Conservation (phyloP, 2,329 filamentous ascomycete species). For the Neofusicoccum kwambonambiense region DNA sequence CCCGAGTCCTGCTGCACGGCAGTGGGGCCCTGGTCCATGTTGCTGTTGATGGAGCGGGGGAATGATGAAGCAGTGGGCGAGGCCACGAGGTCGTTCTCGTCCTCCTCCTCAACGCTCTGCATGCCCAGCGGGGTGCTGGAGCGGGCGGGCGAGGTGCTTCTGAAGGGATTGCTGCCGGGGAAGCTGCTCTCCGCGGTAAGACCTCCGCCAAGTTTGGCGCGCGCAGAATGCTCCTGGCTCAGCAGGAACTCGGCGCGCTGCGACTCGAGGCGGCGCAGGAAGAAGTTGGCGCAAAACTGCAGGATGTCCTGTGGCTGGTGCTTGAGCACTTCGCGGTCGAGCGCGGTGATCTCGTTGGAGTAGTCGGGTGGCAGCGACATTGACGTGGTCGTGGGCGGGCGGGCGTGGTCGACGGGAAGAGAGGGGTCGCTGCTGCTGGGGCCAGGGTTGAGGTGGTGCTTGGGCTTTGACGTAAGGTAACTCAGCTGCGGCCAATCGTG, state of each 20-base stretch:
- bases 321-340: conserved; percentile 61
- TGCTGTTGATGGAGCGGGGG: conserved; percentile 42
- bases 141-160: conserved; percentile 34
- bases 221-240: conserved; percentile 45
- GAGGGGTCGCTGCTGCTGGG: conserved; percentile 18
- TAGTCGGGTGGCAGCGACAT: conserved; percentile 44
- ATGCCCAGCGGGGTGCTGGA: conserved; percentile 50
- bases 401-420: conserved; percentile 8
- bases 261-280: conserved; percentile 62
- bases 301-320: conserved; percentile 62
- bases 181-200: conserved; percentile 71
- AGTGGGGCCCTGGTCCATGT: conserved; percentile 38
- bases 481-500: conserved; percentile 12
- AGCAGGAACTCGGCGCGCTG: conserved; percentile 60
- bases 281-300: conserved; percentile 70
- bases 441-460: conserved; percentile 18
- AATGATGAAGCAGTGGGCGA: conserved; percentile 64
- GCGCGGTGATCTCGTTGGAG: conserved; percentile 61
- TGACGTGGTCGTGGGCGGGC: conserved; percentile 9
- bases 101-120: conserved; percentile 74
- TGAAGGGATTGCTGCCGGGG: conserved; percentile 75
- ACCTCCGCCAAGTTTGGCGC: conserved; percentile 32
- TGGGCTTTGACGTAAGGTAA: conserved; percentile 18
- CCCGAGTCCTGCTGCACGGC: conserved; percentile 40
- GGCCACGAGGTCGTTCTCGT: conserved; percentile 72